Evolutionary conservation across 345 rosid species (phyloP), one percentile per base, ranked within the genome.

Genomic region (Lumnitzera racemosa): DNA sequence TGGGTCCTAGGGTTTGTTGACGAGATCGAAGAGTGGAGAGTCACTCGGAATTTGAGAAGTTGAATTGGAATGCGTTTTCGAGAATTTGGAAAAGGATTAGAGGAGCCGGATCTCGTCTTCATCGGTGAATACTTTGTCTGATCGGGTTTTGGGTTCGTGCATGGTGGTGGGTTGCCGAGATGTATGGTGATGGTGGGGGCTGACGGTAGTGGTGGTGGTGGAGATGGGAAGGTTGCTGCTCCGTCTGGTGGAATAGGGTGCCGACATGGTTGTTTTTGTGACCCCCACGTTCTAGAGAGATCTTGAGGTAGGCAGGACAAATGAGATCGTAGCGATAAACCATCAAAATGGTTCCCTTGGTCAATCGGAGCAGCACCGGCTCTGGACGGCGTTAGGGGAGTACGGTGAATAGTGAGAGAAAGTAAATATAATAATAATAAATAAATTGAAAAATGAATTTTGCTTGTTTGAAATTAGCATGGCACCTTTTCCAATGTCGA

Each of bases 81-180:
- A n/a, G 58, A 27, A 16, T 31, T 67, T 63, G 46, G 43, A 23
- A 20, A 63, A 53, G 53, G 66, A 43, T 50, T 74, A 60, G 64
- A 74, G 70, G 61, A 70, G 70, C 29, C 62, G 53, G 62, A 74
- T 52, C 72, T 67, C 75, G 43, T 74, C 67, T 23, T 63, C 49
- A 11, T 74, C 64, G 27, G 69, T 59, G 69, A 70, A 70, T 23
- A 74, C 25, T 55, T 51, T 50, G 15, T 36, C 56, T 20, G 57
- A 43, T 11, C 68, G 62, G 46, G 51, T 31, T 15, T 41, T 31
- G 24, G 15, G 31, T 52, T 54, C 47, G 9, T 24, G 15, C 31
- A 25, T 23, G 24, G 27, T 16, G 68, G 25, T 20, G 48, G 25
- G n/a, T 24, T 31, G 49, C 0, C 56, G 56, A 11, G 17, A 27